Percentiles rank a stretch among this genome's conserved stretches.
phyloP scores from a whole-genome alignment of 495 filamentous ascomycete species.

The Talaromyces trachyspermus region DNA sequence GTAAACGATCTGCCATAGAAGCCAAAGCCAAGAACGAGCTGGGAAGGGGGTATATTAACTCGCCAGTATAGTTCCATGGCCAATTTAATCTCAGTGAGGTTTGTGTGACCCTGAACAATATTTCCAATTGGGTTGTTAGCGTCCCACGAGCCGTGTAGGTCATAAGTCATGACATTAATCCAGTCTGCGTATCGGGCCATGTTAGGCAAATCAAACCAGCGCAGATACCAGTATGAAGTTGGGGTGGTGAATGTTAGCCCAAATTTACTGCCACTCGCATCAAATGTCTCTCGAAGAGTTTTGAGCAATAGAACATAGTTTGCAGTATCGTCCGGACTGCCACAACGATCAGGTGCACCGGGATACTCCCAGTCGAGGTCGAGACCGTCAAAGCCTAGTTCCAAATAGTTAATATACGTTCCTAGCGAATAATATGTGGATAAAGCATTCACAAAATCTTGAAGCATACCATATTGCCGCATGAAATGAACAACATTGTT shows the following conservation, averaged over 20 bases:
- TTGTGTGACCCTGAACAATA: conserved; percentile 14
- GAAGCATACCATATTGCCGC: conserved; percentile 10
- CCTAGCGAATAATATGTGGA: conserved; percentile 1
- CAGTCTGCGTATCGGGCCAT: conserved; percentile 36
- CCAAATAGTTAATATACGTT: neutral
- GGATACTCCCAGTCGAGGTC: conserved; percentile 48
- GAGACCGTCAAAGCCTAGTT: conserved; percentile 39
- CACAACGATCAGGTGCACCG: conserved; percentile 36
- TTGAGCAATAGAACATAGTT: conserved; percentile 38
- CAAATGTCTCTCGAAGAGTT: conserved; percentile 20
- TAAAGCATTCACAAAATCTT: neutral
- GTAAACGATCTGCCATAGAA: conserved; percentile 31
- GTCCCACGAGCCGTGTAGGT: conserved; percentile 33
- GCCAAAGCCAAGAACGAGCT: conserved; percentile 26
- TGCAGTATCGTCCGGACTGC: conserved; percentile 24
- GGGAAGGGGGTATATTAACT: conserved; percentile 18
- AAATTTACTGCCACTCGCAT: conserved; percentile 15
- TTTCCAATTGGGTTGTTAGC: conserved; percentile 13
- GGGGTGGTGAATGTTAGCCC: conserved; percentile 38
- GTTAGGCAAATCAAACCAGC: conserved; percentile 36
- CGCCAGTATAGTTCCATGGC: conserved; percentile 24
- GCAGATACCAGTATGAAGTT: conserved; percentile 47
- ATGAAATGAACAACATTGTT: conserved; percentile 12
- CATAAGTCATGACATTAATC: conserved; percentile 53
- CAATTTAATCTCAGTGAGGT: conserved; percentile 24